These are phyloP conservation scores for Bretschneidera sinensis DNA, from an alignment of 345 rosid genomes.

Conservation along the genomic window DNA sequence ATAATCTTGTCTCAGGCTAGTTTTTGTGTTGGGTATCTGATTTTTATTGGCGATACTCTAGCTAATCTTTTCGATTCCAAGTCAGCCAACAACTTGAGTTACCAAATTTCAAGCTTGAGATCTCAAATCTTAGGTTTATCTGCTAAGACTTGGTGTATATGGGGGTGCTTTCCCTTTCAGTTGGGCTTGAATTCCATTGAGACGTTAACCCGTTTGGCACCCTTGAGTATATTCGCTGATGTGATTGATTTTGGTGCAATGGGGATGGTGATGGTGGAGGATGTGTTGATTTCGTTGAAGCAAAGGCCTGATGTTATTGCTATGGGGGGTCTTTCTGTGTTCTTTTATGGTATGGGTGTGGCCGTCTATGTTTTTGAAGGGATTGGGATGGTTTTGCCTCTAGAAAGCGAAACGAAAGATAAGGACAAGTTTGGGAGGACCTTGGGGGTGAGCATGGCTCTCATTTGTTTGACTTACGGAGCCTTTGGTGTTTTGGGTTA, in stretches of 20 bases:
- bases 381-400: conserved; percentile 68
- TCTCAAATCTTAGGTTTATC: conserved; percentile 41
- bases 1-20: conserved; percentile 73
- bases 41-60: conserved; percentile 62
- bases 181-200: conserved; percentile 68
- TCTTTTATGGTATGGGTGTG: conserved; percentile 81
- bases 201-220: conserved; percentile 80
- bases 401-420: conserved; percentile 63
- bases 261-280: conserved; percentile 66
- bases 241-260: conserved; percentile 73
- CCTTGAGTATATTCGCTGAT: conserved; percentile 90
- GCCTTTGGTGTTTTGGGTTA: conserved; percentile 70
- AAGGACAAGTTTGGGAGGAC: conserved; percentile 52
- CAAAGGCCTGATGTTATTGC: conserved; percentile 46
- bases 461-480: conserved; percentile 58
- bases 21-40: conserved; percentile 78
- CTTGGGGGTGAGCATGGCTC: conserved; percentile 46
- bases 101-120: conserved; percentile 24
- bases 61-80: conserved; percentile 37
- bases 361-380: conserved; percentile 79
- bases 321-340: conserved; percentile 54
- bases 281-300: conserved; percentile 32
- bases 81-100: conserved; percentile 18
- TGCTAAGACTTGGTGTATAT: conserved; percentile 51
- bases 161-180: conserved; percentile 84